Evolutionary conservation across 2,329 filamentous ascomycete genomes (phyloP).

Genomic region (Claviceps africana): DNA sequence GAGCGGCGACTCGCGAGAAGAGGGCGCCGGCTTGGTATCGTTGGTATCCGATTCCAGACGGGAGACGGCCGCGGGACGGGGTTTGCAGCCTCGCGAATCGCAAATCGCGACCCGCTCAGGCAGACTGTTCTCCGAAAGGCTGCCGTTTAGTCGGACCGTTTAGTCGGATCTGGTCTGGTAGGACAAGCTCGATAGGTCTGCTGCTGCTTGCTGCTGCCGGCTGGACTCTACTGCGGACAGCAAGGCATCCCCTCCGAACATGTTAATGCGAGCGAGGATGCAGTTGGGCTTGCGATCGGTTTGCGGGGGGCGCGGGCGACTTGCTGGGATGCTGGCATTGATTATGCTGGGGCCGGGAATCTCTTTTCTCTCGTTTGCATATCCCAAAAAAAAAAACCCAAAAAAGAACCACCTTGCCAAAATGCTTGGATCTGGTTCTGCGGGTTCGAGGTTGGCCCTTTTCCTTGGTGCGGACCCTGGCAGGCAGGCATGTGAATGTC

Average conservation of each 20-base stretch:
- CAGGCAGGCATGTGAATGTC: not conserved
- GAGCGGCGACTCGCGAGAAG: not conserved
- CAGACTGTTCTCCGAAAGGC: not conserved
- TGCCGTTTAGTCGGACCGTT: not conserved
- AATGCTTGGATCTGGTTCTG: not conserved
- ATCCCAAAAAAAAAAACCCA: not conserved
- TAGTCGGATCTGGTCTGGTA: not conserved
- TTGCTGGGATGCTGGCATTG: not conserved
- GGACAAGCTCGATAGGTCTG: not conserved
- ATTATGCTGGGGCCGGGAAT: not conserved
- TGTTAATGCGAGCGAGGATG: not conserved
- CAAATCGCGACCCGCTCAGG: not conserved
- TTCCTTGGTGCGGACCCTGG: not conserved
- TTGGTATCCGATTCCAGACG: not conserved
- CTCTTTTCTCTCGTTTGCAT: not conserved
- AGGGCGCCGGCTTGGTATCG: not conserved
- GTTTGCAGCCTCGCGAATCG: not conserved
- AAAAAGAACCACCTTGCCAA: not conserved
- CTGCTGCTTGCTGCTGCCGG: not conserved
- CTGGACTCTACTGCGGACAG: not conserved
- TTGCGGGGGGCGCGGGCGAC: not conserved
- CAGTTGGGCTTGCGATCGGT: not conserved
- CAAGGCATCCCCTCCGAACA: not conserved
- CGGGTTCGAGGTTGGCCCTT: not conserved
- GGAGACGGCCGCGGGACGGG: not conserved